These are phyloP conservation scores for Petunia axillaris DNA, from an alignment of 257 asterid genomes.

Conservation along the genomic window DNA sequence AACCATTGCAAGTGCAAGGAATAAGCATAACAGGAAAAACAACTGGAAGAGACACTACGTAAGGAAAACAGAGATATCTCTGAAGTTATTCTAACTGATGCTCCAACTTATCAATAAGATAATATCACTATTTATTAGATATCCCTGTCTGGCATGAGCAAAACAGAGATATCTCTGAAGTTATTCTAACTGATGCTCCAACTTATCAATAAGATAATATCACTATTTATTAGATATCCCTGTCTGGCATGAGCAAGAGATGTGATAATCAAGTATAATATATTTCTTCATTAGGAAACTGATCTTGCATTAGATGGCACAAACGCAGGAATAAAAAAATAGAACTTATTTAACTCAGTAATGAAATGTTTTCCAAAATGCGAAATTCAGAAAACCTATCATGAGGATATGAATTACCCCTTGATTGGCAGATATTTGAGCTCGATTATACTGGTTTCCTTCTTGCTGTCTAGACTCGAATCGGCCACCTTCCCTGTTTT, in stretches of 20 bases:
- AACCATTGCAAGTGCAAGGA: not conserved
- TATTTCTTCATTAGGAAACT: constrained; percentile 12
- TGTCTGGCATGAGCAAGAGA: not conserved
- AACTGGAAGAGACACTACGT: not conserved
- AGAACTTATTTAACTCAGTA: not conserved
- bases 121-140: not conserved
- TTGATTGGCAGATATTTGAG: constrained; percentile 62
- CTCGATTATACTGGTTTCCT: constrained; percentile 35
- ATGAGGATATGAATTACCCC: constrained; percentile 38
- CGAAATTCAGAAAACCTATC: not conserved
- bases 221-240: not conserved
- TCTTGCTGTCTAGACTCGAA: constrained; percentile 19
- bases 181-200: constrained; percentile 6
- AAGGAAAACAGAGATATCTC: not conserved
- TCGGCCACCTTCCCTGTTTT: constrained; percentile 32
- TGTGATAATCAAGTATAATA: not conserved
- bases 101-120: not conserved
- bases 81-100: constrained; percentile 7
- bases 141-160: not conserved
- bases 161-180: not conserved
- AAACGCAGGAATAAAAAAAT: not conserved
- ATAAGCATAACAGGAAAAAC: not conserved
- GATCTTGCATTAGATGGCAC: not conserved
- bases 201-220: not conserved
- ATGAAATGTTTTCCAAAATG: not conserved